phyloP scores from a whole-genome alignment of 495 filamentous ascomycete genomes.

The Viridothelium virens region DNA sequence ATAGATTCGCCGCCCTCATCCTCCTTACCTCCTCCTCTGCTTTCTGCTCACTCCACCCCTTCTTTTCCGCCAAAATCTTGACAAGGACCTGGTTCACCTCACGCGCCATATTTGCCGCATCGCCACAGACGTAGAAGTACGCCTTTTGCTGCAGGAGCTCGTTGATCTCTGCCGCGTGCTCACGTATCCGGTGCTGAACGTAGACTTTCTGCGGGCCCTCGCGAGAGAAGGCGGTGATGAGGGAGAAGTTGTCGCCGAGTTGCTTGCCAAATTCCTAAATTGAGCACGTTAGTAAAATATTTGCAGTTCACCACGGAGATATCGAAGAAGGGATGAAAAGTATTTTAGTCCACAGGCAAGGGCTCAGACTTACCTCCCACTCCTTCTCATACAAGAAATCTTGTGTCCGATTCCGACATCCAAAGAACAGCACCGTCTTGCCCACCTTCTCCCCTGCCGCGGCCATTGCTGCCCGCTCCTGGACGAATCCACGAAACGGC shows the following conservation, averaged over 20 bases:
- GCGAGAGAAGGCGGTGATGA: slow-evolving; percentile 90
- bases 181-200: slow-evolving; percentile 85
- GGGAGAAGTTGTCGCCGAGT: slow-evolving; percentile 76
- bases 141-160: slow-evolving; percentile 80
- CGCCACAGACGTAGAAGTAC: slow-evolving; percentile 97
- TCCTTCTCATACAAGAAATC: slow-evolving; percentile 91
- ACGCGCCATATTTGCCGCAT: slow-evolving; percentile 96
- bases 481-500: slow-evolving; percentile 90
- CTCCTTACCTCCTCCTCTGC: slow-evolving; percentile 93
- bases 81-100: slow-evolving; percentile 83
- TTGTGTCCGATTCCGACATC: slow-evolving; percentile 74
- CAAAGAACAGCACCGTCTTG: slow-evolving; percentile 87
- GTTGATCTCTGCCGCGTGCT: slow-evolving; percentile 76
- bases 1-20: slow-evolving; percentile 87
- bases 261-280: slow-evolving; percentile 66
- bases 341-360: not conserved
- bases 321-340: too few species aligned
- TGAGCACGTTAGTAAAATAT: not conserved
- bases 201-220: slow-evolving; percentile 84
- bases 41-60: slow-evolving; percentile 71
- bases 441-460: slow-evolving; percentile 78
- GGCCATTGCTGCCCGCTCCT: slow-evolving; percentile 78
- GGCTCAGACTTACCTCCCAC: slow-evolving; percentile 51
- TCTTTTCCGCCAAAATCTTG: slow-evolving; percentile 75
- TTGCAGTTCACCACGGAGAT: not conserved